Percentiles rank a stretch among this genome's conserved stretches.
phyloP scores from a whole-genome alignment of 345 rosid genomes.

The Eucalyptus shirleyi region DNA sequence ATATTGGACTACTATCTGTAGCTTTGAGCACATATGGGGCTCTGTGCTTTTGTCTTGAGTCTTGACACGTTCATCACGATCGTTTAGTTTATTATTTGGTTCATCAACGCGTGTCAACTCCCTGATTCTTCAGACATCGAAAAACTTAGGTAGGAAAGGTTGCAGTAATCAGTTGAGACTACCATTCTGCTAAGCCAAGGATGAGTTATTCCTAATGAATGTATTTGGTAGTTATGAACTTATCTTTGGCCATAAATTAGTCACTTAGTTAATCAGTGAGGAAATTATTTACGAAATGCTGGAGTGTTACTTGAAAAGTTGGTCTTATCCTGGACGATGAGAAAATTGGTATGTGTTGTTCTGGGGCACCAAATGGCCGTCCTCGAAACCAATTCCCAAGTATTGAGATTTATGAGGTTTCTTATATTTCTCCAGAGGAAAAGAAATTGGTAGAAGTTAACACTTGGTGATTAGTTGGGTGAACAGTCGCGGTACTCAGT shows the following conservation, averaged over 20 bases:
- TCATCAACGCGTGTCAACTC: background rate
- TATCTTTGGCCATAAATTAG: background rate
- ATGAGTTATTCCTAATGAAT: background rate
- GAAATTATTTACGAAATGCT: background rate
- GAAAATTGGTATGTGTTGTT: background rate
- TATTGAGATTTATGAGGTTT: background rate
- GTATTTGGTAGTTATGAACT: background rate
- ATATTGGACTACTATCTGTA: background rate
- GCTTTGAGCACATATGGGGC: background rate
- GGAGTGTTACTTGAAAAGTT: background rate
- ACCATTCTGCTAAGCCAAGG: background rate
- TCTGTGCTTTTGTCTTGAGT: background rate
- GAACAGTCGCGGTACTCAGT: too few relatives aligned
- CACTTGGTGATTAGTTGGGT: too few relatives aligned
- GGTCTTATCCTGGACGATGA: background rate
- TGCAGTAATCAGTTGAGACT: background rate
- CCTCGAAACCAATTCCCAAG: background rate
- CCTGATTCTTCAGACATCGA: background rate
- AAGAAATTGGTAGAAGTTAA: too few relatives aligned
- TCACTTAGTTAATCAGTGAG: background rate
- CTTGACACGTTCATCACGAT: background rate
- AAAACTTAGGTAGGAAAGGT: background rate
- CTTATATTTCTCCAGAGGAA: background rate
- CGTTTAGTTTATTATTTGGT: background rate
- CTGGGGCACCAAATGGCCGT: background rate